Percentiles rank a stretch among this genome's conserved stretches.
Evolutionary conservation across 805 yeast species (phyloP).

Genomic region (Yarrowia deformans): DNA sequence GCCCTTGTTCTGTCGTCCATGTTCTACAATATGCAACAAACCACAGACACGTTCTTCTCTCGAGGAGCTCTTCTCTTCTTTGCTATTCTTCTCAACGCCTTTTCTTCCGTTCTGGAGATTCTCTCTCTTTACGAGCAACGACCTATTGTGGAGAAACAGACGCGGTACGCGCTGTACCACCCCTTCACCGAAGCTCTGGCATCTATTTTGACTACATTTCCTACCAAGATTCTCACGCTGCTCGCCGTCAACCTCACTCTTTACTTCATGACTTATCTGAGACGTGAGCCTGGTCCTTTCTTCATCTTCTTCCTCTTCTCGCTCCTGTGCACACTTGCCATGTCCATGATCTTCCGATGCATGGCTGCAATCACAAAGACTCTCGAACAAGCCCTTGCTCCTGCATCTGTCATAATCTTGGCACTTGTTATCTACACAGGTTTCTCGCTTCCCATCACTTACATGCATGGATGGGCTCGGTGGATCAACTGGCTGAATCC

Average conservation of each 20-base stretch:
- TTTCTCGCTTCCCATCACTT: conserved; percentile 55
- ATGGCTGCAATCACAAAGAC: conserved; percentile 53
- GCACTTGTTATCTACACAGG: conserved; percentile 57
- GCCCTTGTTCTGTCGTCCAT: conserved; percentile 65
- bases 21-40: conserved; percentile 58
- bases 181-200: conserved; percentile 73
- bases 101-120: conserved; percentile 57
- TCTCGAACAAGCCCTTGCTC: conserved; percentile 56
- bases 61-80: conserved; percentile 73
- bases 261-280: conserved; percentile 63
- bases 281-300: conserved; percentile 62
- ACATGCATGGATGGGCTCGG: conserved; percentile 60
- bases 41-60: conserved; percentile 60
- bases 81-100: conserved; percentile 55
- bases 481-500: conserved; percentile 60
- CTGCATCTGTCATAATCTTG: conserved; percentile 55
- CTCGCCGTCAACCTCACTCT: conserved; percentile 58
- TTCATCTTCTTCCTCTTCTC: conserved; percentile 59
- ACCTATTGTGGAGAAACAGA: conserved; percentile 66
- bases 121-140: conserved; percentile 56
- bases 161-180: conserved; percentile 63
- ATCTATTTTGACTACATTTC: conserved; percentile 64
- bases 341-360: conserved; percentile 62
- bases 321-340: conserved; percentile 56
- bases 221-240: conserved; percentile 57